Conservation (phyloP, 495 filamentous ascomycete genomes). For the Xylaria cubensis region DNA sequence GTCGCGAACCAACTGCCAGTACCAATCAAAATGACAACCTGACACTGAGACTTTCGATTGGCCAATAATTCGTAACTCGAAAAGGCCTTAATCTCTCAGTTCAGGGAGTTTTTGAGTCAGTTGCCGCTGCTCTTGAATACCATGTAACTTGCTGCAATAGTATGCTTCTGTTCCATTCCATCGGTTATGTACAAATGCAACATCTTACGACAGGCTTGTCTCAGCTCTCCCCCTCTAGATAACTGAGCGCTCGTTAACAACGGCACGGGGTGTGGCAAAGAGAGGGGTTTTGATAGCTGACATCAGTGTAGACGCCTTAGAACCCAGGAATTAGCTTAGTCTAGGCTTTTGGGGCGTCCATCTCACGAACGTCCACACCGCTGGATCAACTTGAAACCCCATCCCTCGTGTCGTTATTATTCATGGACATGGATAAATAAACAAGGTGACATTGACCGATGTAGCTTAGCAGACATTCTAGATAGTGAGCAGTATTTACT, state of each 20-base stretch:
- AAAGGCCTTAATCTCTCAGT: background rate
- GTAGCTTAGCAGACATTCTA: background rate
- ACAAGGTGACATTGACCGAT: constrained; percentile 4
- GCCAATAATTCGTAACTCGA: constrained; percentile 20
- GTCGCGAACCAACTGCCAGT: constrained; percentile 28
- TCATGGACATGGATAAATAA: constrained; percentile 8
- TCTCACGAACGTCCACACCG: constrained; percentile 11
- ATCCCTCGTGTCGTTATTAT: background rate
- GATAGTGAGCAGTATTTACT: background rate
- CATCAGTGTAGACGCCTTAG: background rate
- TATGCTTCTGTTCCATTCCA: constrained; percentile 46
- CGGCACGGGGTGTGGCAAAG: background rate
- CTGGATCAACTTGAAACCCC: background rate
- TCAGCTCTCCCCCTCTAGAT: constrained; percentile 18
- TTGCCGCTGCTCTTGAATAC: background rate
- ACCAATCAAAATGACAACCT: constrained; percentile 36
- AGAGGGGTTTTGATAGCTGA: background rate
- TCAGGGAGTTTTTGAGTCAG: background rate
- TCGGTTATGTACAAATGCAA: constrained; percentile 32
- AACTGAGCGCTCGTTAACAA: background rate
- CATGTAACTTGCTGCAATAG: constrained; percentile 4
- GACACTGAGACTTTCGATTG: constrained; percentile 35
- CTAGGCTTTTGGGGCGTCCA: constrained; percentile 1
- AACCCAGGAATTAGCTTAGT: constrained; percentile 6
- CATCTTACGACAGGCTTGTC: constrained; percentile 41